phyloP scores from a whole-genome alignment of 495 filamentous ascomycete genomes.

The Clohesyomyces aquaticus region DNA sequence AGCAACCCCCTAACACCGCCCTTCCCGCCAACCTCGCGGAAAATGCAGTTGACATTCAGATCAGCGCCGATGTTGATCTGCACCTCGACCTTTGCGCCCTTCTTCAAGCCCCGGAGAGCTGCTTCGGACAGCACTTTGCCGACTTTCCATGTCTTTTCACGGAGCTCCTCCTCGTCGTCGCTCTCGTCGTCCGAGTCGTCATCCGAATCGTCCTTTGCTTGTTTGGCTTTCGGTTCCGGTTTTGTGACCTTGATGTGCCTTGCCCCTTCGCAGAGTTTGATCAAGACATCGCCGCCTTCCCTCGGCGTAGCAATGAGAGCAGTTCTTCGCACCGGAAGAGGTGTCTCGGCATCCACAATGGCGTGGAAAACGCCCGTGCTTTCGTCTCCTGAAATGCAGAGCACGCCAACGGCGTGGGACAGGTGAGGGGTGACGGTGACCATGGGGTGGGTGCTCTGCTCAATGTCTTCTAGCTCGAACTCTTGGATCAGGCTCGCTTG shows the following conservation, averaged over 20 bases:
- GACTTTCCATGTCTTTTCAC: slow-evolving; percentile 92
- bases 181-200: slow-evolving; percentile 65
- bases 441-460: slow-evolving; percentile 91
- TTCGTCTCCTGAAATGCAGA: slow-evolving; percentile 67
- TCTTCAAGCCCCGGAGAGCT: slow-evolving; percentile 78
- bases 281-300: slow-evolving; percentile 80
- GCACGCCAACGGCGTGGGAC: slow-evolving; percentile 82
- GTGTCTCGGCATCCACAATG: slow-evolving; percentile 81
- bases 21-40: slow-evolving; percentile 83
- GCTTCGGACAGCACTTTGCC: slow-evolving; percentile 84
- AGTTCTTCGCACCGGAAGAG: slow-evolving; percentile 82
- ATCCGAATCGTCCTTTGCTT: slow-evolving; percentile 62
- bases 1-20: slow-evolving; percentile 78
- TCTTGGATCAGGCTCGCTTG: slow-evolving; percentile 91
- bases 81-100: slow-evolving; percentile 89
- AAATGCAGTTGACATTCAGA: slow-evolving; percentile 74
- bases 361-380: slow-evolving; percentile 70
- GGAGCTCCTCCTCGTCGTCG: slow-evolving; percentile 78
- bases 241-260: slow-evolving; percentile 89
- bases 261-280: slow-evolving; percentile 83
- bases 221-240: slow-evolving; percentile 72
- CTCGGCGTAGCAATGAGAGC: slow-evolving; percentile 73
- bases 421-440: slow-evolving; percentile 93
- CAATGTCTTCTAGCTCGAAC: slow-evolving; percentile 90
- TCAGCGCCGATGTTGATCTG: slow-evolving; percentile 83